Evolutionary conservation across 2,329 filamentous ascomycete species (phyloP).

Genomic region (Zasmidium angulare): DNA sequence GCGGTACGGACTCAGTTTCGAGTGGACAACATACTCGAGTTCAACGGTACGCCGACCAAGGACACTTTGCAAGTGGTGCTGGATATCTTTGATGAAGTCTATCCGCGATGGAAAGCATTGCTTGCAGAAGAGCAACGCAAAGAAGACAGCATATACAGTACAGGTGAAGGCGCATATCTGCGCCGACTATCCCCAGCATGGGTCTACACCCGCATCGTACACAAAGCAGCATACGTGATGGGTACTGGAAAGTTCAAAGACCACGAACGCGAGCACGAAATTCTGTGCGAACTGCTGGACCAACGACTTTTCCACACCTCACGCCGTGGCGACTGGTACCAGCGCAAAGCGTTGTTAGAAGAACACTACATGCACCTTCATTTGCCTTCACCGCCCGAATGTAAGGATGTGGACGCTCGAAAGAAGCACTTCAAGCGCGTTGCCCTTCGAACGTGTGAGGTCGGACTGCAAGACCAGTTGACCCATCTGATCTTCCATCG

Average conservation of each 20-base stretch:
- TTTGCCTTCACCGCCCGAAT: conserved; percentile 44
- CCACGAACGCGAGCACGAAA: conserved; percentile 70
- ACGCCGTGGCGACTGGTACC: conserved; percentile 88
- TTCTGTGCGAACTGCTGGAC: conserved; percentile 71
- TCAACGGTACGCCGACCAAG: conserved; percentile 67
- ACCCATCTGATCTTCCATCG: conserved; percentile 94
- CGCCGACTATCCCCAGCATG: conserved; percentile 87
- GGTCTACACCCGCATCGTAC: conserved; percentile 88
- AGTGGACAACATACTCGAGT: conserved; percentile 80
- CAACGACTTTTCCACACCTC: conserved; percentile 85
- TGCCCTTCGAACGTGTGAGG: conserved; percentile 78
- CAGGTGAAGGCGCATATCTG: conserved; percentile 83
- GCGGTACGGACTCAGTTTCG: conserved; percentile 78
- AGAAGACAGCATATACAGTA: conserved; percentile 74
- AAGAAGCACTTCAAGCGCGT: conserved; percentile 81
- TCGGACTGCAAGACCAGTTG: conserved; percentile 79
- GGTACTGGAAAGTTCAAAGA: conserved; percentile 70
- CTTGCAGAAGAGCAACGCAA: conserved; percentile 73
- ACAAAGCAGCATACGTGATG: conserved; percentile 78
- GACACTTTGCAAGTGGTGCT: conserved; percentile 67
- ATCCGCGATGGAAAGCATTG: conserved; percentile 76
- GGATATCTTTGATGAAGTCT: conserved; percentile 69
- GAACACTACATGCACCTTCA: conserved; percentile 86
- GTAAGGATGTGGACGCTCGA: conserved; percentile 57
- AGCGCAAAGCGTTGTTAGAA: conserved; percentile 88